A percentile compares a stretch with the other conserved stretches of the same genome.
Conservation (phyloP, 1,284 basidiomycete species). For the Tilletia setariae region DNA sequence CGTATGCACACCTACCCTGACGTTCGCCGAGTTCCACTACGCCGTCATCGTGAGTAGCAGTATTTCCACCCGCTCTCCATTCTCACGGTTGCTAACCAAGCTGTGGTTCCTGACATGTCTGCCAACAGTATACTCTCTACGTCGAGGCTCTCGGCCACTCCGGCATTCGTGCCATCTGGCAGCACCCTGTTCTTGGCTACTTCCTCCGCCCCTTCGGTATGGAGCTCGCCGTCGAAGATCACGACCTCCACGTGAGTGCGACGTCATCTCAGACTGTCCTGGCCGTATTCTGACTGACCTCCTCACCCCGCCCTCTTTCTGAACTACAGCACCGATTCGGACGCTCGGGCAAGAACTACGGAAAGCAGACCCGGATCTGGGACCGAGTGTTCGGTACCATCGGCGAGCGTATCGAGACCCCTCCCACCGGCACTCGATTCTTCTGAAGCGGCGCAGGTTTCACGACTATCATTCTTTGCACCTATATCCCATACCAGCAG, state of each 20-base stretch:
- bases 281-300: not conserved
- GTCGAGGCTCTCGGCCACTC: constrained; percentile 45
- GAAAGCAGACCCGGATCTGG: constrained; percentile 50
- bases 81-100: too few relatives aligned
- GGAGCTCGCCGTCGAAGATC: constrained; percentile 49
- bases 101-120: too few relatives aligned
- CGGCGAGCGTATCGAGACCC: constrained; percentile 34
- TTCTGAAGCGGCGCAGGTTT: too few relatives aligned
- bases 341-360: constrained; percentile 32
- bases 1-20: constrained; percentile 20
- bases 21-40: constrained; percentile 30
- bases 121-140: constrained; percentile 35
- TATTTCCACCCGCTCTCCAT: not conserved
- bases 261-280: too few relatives aligned
- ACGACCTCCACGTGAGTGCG: constrained; percentile 46
- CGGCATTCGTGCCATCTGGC: constrained; percentile 42
- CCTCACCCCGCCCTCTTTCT: constrained; percentile 8
- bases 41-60: not conserved
- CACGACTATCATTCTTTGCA: too few relatives aligned
- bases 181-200: constrained; percentile 34
- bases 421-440: not conserved
- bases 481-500: too few relatives aligned
- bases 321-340: constrained; percentile 4
- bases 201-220: constrained; percentile 30
- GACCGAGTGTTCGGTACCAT: constrained; percentile 47